Percentiles rank a stretch among this genome's conserved stretches.
Conservation (phyloP, 106 monocot genomes). For the Dendrobium chrysotoxum region DNA sequence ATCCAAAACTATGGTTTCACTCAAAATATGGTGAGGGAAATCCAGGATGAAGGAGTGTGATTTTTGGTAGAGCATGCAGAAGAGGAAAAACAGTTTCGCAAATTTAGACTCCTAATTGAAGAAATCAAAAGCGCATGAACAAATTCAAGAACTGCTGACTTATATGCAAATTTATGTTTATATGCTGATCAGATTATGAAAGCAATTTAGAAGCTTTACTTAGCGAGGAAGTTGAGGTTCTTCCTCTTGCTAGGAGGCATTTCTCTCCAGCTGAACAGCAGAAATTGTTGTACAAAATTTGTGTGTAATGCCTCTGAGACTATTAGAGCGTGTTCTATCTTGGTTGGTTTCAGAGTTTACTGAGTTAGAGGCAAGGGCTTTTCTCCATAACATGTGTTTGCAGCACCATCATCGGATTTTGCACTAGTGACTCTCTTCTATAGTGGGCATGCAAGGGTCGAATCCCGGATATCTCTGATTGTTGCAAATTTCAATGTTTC, state of each 20-base stretch:
- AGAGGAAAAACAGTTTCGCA: constrained; percentile 46
- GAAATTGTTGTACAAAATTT: constrained; percentile 70
- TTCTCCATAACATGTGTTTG: constrained; percentile 73
- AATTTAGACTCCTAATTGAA: constrained; percentile 83
- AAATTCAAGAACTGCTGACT: constrained; percentile 69
- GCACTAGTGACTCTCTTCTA: constrained; percentile 83
- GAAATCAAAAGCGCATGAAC: constrained; percentile 68
- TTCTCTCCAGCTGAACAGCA: constrained; percentile 71
- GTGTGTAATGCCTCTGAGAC: constrained; percentile 86
- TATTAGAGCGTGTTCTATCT: constrained; percentile 87
- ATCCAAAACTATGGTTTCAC: too few relatives aligned
- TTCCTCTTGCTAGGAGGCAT: constrained; percentile 80
- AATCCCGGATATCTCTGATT: constrained; percentile 33
- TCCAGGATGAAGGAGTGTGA: too few relatives aligned
- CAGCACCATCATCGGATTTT: constrained; percentile 68
- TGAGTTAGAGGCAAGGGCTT: constrained; percentile 58
- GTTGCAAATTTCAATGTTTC: constrained; percentile 56
- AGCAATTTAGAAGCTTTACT: constrained; percentile 74
- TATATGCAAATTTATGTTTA: constrained; percentile 63
- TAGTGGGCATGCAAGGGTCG: constrained; percentile 98
- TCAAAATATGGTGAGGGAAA: too few relatives aligned
- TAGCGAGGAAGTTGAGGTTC: constrained; percentile 80
- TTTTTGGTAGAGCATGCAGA: too few relatives aligned
- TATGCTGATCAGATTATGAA: constrained; percentile 97
- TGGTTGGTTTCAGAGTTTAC: constrained; percentile 78